Conservation (phyloP, 352 stramenopile species). For the Phytophthora europaea region DNA sequence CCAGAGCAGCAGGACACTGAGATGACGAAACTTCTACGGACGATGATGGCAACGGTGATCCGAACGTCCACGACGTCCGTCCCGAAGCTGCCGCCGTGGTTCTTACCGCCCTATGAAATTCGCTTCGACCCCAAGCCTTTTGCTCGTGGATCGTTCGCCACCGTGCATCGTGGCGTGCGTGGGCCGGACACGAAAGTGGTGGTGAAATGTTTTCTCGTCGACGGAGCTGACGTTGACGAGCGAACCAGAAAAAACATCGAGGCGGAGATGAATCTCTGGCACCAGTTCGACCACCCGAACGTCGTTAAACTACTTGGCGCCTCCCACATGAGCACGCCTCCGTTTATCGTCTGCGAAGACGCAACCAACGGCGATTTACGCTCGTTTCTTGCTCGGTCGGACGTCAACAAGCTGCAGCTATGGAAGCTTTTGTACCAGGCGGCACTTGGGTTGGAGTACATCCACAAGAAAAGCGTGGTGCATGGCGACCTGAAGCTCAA, state of each 20-base stretch:
- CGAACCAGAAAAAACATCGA: constrained; percentile 21
- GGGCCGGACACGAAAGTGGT: constrained; percentile 36
- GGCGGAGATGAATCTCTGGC: constrained; percentile 38
- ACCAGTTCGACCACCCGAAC: constrained; percentile 42
- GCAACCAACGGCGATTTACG: constrained; percentile 28
- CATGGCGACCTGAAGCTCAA: constrained; percentile 34
- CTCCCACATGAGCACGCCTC: constrained; percentile 36
- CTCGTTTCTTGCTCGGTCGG: constrained; percentile 11
- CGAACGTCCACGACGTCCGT: constrained; percentile 15
- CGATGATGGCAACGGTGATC: constrained; percentile 18
- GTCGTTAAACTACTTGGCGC: constrained; percentile 44
- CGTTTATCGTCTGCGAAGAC: constrained; percentile 43
- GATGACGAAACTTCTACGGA: constrained; percentile 13
- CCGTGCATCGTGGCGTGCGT: constrained; percentile 31
- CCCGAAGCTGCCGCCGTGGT: constrained; percentile 20
- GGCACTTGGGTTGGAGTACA: constrained; percentile 50
- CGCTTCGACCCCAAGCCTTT: constrained; percentile 21
- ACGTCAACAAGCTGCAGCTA: constrained; percentile 12
- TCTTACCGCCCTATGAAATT: constrained; percentile 28
- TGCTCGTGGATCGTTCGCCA: constrained; percentile 30
- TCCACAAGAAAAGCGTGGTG: constrained; percentile 26
- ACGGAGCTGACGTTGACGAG: constrained; percentile 12
- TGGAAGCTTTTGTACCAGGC: constrained; percentile 39
- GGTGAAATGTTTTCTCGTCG: constrained; percentile 41
- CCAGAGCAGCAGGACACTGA: not conserved